These are phyloP conservation scores for Paramecium primaurelia DNA, from an alignment of 73 alveolate genomes.

Conservation along the genomic window DNA sequence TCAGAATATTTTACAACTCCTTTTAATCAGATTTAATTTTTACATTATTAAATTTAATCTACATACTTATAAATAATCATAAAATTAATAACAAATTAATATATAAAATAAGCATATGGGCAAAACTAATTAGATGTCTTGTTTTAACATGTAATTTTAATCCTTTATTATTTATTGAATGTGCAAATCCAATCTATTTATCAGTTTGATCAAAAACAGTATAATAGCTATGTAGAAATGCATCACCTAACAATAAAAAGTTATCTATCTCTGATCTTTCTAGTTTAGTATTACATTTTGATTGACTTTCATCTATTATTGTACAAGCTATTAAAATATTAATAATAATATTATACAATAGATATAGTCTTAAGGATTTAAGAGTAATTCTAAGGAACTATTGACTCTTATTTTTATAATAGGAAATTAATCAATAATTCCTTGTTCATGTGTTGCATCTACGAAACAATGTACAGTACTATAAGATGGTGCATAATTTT, in stretches of 20 bases:
- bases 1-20: no score
- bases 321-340: not conserved
- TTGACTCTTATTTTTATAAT: not conserved
- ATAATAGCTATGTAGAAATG: slow-evolving; percentile 19
- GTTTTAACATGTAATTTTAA: not conserved
- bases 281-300: slow-evolving; percentile 7
- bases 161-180: slow-evolving; percentile 7
- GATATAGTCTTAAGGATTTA: slow-evolving; percentile 17
- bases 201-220: slow-evolving; percentile 22
- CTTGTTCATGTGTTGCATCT: not conserved
- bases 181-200: slow-evolving; percentile 27
- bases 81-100: not conserved
- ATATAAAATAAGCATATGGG: not conserved
- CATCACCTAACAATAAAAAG: slow-evolving; percentile 13
- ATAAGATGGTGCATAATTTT: slow-evolving; percentile 30
- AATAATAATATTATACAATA: not conserved
- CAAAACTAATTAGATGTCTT: not conserved
- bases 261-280: slow-evolving; percentile 35
- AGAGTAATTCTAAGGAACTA: not conserved
- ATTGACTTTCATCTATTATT: not conserved
- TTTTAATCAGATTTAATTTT: no score
- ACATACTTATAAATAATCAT: not conserved
- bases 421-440: not conserved
- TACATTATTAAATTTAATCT: not conserved
- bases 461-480: not conserved